These are phyloP conservation scores for Thalia dealbata DNA, from an alignment of 176 grass and related monocot genomes.

Conservation along the genomic window DNA sequence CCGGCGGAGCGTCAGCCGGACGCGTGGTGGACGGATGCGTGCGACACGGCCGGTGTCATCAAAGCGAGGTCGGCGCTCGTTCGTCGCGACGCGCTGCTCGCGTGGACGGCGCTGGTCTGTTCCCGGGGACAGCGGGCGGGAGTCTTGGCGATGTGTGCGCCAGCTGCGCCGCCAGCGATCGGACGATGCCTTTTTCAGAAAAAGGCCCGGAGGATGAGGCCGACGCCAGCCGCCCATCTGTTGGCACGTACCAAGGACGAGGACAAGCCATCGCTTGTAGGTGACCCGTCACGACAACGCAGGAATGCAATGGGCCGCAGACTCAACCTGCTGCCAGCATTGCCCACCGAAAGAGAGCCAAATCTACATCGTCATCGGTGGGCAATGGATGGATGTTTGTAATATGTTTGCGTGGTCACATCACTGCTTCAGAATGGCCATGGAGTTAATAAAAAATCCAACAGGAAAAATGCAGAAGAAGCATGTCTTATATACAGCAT, in stretches of 20 bases:
- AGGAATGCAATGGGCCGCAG: background rate
- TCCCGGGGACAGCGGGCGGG: background rate
- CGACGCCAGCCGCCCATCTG: background rate
- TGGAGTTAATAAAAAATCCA: no score
- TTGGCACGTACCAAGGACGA: background rate
- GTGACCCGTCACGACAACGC: background rate
- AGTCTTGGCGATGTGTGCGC: background rate
- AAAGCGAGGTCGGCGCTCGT: background rate
- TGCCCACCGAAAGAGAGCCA: no score
- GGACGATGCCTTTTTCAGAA: background rate
- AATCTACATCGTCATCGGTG: no score
- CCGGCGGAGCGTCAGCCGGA: background rate
- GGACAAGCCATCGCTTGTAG: background rate
- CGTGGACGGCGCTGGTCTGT: background rate
- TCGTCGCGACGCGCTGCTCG: background rate
- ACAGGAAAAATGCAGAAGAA: no score
- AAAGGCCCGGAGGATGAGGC: background rate
- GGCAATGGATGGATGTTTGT: no score
- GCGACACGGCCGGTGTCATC: background rate
- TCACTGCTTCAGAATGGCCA: no score
- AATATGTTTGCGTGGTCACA: no score
- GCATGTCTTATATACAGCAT: no score
- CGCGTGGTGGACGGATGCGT: background rate
- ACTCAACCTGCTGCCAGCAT: background rate
- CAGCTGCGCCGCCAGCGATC: background rate